Evolutionary conservation across 371 early-diverging fungal genomes (phyloP), one percentile per base, ranked within the genome.

Genomic region (Mucor saturninus): DNA sequence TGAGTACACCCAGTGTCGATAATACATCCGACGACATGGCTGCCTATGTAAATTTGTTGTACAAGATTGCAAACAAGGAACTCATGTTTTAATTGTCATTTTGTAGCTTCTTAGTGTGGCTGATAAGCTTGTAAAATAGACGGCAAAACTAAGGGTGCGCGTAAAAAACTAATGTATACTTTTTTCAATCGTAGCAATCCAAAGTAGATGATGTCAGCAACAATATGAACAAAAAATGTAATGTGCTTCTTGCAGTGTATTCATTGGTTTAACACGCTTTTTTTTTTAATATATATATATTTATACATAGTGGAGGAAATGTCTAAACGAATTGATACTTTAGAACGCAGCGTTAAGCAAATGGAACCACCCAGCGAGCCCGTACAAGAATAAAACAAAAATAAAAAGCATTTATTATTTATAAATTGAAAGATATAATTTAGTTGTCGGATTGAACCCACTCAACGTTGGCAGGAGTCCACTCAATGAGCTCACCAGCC

Each of bases 371-470:
- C 49, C 11, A 14, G 26, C 15, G 14, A 3, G 6, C 6, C 48
- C 10, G 26, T 46, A 4, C 5, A 21, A 48, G 49, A 5, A 48
- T 8, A 50, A 39, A 49, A 50, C 13, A 49, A 59, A n/a, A 48
- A 37, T 35, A 52, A 28, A 29, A 30, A 59, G 21, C 15, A 30
- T 48, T 7, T 48, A 29, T 40, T 53, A 59, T 37, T 55, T 59
- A 46, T 50, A 39, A 38, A 13, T 50, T 13, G 8, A 30, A 28
- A 48, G 5, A 21, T 7, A 48, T 9, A 30, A 26, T 32, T 74
- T 80, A 80, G 76, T 80, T 77, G 49, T 77, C 76, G 37, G 74
- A 59, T 56, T 64, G 62, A 62, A 77, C 62, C 81, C 81, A 80
- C n/a, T 72, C 72, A 52, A 56, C 66, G 69, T 71, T 77, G 58